Evolutionary conservation across 768 basidiomycete genomes (phyloP), one percentile per base, ranked within the genome.

Genomic region (Leccinum barrowsii): DNA sequence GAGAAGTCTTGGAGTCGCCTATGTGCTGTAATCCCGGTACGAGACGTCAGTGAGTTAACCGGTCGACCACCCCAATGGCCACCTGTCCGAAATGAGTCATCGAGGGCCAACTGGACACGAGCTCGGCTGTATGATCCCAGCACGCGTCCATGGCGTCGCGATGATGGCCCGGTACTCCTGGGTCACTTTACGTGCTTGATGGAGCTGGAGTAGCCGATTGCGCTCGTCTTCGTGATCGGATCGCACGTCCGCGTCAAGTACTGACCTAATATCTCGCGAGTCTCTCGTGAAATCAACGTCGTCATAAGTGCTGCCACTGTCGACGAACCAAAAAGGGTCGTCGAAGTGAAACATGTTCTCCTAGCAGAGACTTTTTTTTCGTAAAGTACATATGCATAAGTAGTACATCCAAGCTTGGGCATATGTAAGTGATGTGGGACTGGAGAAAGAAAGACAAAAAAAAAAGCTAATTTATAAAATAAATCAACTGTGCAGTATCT

Each of bases 381-480:
- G 56, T 60, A 68, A 65, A 63, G 55, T 37, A 37, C 6, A 15
- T 57, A 46, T 5, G 44, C 11, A 11, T 42, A 8, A 28, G 28
- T 28, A 19, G n/a, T 19, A 42, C 40, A 42, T 42, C 19, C 19
- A 2, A 44, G 34, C 13, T 13, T 34, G 40, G n/a, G 10, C 42
- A 12, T 21, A 34, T 34, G 32, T 34, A 44, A 19, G n/a, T 5
- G 11, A 6, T 22, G 47, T 22, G 17, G 28, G 50, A 35, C 44
- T 50, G 37, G 46, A 46, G 22, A 17, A 37, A 17, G n/a, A n/a
- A 13, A 1, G 5, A 26, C 6, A 11, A 12, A 30, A 30, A 34
- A 24, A 24, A 11, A 52, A 47, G 49, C 51, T 63, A 65, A 70
- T 19, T 70, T 70, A 70, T 4, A 55, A 2, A 68, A 70, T 69